Evolutionary conservation across 129 eudicot genomes (phyloP), one percentile per base, ranked within the genome.

Genomic region (Silybum marianum): DNA sequence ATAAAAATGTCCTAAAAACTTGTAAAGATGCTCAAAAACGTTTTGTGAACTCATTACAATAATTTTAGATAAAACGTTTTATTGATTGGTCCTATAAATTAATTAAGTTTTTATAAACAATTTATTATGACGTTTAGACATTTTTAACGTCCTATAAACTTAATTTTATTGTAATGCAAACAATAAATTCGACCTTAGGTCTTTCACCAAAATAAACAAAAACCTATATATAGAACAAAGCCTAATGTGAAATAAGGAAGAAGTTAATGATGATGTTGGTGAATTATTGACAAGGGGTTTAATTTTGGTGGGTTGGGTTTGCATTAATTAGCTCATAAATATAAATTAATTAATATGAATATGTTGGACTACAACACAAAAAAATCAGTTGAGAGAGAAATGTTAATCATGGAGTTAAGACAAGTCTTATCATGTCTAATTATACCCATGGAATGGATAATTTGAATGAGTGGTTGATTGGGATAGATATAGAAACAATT

Each of bases 361-460:
- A 78, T 36, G 76, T 42, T 74, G 54, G 24, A 66, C 38, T 81
- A 30, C 68, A 75, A 71, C 72, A 58, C 65, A 58, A 54, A 38
- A 80, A 78, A 72, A 34, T 80, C 40, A 36, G 39, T 71, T 14
- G 78, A 51, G 76, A 72, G 72, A 39, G 48, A 73, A 18, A 63
- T 44, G 58, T 74, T 75, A 44, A 69, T 75, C 60, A 76, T 82
- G 60, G 63, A 76, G 38, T 76, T 69, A 76, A 74, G 81, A 58
- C 76, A 76, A 34, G 81, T 54, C 85, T 76, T 75, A 6, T 82
- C 85, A 82, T 72, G 67, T 75, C 81, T 75, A 76, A 69, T 82
- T 76, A 76, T 76, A 34, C 78, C 76, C 81, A 82, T 76, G 85
- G 40, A 76, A 76, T 82, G 81, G 77, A 82, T 76, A 13, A 42